A percentile compares a stretch with the other conserved stretches of the same genome.
phyloP scores from a whole-genome alignment of 768 basidiomycete genomes.

The Tremella yokohamensis region DNA sequence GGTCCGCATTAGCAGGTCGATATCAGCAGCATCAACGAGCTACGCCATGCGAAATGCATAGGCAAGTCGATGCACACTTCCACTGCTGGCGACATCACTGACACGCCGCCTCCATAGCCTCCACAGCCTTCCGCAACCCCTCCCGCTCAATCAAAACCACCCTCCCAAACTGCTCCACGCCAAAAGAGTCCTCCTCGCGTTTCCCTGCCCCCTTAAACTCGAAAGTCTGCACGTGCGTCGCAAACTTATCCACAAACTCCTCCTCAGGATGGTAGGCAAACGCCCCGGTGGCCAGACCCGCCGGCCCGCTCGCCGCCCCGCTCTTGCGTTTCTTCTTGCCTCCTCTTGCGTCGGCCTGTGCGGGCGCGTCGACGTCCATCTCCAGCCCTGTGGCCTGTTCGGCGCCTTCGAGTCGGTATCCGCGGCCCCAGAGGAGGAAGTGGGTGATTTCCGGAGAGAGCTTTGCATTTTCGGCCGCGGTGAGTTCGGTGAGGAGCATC shows the following conservation, averaged over 20 bases:
- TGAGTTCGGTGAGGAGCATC: slow-evolving; percentile 81
- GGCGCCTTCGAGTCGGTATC: slow-evolving; percentile 67
- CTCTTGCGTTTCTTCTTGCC: slow-evolving; percentile 32
- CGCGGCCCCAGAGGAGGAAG: slow-evolving; percentile 70
- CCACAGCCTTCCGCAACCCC: slow-evolving; percentile 19
- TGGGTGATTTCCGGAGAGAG: slow-evolving; percentile 70
- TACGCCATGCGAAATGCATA: too few relatives aligned
- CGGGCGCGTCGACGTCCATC: slow-evolving; percentile 27
- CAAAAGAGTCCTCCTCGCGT: slow-evolving; percentile 65
- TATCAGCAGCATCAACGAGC: too few relatives aligned
- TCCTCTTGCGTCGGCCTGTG: background rate
- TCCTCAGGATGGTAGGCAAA: slow-evolving; percentile 87
- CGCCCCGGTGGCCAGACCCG: slow-evolving; percentile 32
- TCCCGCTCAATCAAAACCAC: slow-evolving; percentile 57
- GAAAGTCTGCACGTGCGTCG: slow-evolving; percentile 59
- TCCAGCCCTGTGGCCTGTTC: slow-evolving; percentile 62
- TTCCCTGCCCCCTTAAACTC: slow-evolving; percentile 58
- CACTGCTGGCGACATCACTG: too few relatives aligned
- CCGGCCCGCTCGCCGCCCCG: slow-evolving; percentile 52
- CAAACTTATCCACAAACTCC: slow-evolving; percentile 62
- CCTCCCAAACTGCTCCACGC: slow-evolving; percentile 66
- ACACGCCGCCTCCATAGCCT: slow-evolving; percentile 19
- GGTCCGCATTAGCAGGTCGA: too few relatives aligned
- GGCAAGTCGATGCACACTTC: too few relatives aligned
- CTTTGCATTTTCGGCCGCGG: slow-evolving; percentile 63